These are phyloP conservation scores for Kernera saxatilis DNA, from an alignment of 345 rosid genomes.

Conservation along the genomic window DNA sequence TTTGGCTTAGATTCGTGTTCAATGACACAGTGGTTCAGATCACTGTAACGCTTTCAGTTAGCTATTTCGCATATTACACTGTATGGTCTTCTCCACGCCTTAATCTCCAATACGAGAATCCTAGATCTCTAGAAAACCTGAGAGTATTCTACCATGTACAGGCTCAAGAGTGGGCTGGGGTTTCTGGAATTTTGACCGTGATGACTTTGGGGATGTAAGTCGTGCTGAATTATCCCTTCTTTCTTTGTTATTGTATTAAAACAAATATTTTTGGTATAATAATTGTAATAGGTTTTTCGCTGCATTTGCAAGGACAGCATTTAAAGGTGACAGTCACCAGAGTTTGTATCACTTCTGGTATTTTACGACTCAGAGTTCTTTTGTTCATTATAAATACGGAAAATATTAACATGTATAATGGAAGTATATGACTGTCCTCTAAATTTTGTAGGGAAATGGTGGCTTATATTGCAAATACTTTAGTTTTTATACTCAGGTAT, in stretches of 20 bases:
- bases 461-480: constrained; percentile 88
- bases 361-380: neutral
- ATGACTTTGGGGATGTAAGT: constrained; percentile 96
- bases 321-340: constrained; percentile 85
- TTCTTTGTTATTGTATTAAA: neutral
- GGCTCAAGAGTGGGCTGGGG: constrained; percentile 84
- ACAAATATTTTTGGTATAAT: neutral
- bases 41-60: constrained; percentile 77
- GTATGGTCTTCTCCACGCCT: constrained; percentile 42
- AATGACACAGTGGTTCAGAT: constrained; percentile 87
- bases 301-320: constrained; percentile 85
- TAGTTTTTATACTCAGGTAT: constrained; percentile 87
- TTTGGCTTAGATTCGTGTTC: constrained; percentile 87
- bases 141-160: constrained; percentile 27
- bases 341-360: constrained; percentile 96
- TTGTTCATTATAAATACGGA: neutral
- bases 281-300: constrained; percentile 41
- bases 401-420: constrained; percentile 29
- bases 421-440: neutral
- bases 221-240: constrained; percentile 6
- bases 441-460: constrained; percentile 78
- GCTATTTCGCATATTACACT: constrained; percentile 82
- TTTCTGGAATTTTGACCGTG: constrained; percentile 90
- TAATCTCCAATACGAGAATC: neutral
- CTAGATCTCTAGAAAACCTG: neutral